phyloP scores from a whole-genome alignment of 164 flowering plant genomes.

The Houttuynia cordata region DNA sequence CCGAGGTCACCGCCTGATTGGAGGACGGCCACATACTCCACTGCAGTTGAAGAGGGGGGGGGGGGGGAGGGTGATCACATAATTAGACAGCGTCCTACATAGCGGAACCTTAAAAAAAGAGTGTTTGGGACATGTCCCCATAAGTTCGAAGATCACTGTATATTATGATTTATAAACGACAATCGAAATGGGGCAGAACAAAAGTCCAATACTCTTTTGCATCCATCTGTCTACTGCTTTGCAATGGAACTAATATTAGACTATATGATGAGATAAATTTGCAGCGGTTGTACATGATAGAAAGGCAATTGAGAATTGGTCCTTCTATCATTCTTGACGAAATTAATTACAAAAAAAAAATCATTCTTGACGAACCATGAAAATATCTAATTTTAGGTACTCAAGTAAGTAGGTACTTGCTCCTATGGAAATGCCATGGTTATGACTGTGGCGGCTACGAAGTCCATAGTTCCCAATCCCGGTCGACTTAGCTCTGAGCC shows the following conservation, averaged over 20 bases:
- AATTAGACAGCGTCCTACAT: neutral
- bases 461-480: conserved; percentile 62
- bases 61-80: too few relatives aligned
- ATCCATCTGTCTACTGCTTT: neutral
- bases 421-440: neutral
- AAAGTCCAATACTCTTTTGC: neutral
- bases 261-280: too few relatives aligned
- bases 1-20: conserved; percentile 38
- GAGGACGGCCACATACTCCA: neutral
- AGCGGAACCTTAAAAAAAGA: neutral
- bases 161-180: neutral
- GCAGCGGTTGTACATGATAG: too few relatives aligned
- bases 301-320: too few relatives aligned
- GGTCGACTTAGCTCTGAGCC: conserved; percentile 71
- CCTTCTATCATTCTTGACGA: too few relatives aligned
- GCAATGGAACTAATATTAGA: too few relatives aligned
- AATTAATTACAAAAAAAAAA: too few relatives aligned
- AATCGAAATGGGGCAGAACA: neutral
- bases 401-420: too few relatives aligned
- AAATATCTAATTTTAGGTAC: too few relatives aligned
- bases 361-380: too few relatives aligned
- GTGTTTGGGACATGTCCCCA: too few relatives aligned
- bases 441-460: conserved; percentile 15
- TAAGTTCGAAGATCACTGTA: neutral
- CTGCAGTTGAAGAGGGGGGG: too few relatives aligned